Conservation (phyloP, 306 rosid genomes). For the Casuarina glauca region DNA sequence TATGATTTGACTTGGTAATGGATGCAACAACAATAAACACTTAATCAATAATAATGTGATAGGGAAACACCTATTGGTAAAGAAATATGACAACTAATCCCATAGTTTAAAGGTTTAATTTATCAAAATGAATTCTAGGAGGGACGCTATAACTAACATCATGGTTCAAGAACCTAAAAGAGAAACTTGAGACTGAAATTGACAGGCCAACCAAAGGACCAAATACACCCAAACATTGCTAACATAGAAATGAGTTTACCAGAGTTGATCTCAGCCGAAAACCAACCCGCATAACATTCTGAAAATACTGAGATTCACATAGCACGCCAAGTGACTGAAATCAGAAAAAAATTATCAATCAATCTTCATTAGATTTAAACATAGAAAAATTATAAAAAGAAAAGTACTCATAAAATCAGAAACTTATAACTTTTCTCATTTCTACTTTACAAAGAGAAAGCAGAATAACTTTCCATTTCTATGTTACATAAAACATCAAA, state of each 20-base stretch:
- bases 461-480: not conserved
- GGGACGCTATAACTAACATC: not conserved
- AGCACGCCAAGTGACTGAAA: constrained; percentile 71
- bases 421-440: not conserved
- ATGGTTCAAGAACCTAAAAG: constrained; percentile 1
- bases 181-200: constrained; percentile 1
- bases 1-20: too few relatives aligned
- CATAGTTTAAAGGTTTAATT: too few relatives aligned
- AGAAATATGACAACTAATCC: too few relatives aligned
- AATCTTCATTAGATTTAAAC: constrained; percentile 17
- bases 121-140: not conserved
- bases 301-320: constrained; percentile 72
- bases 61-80: too few relatives aligned
- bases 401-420: not conserved
- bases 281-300: constrained; percentile 79
- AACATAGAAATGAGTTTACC: constrained; percentile 46
- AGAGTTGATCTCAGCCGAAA: constrained; percentile 80
- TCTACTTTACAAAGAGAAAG: not conserved
- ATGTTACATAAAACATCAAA: not conserved
- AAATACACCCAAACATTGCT: not conserved
- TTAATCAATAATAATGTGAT: too few relatives aligned
- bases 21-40: too few relatives aligned
- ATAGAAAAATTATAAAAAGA: not conserved
- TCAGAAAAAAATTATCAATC: constrained; percentile 28
- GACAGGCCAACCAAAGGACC: not conserved